Base-by-base conservation (phyloP, 495 filamentous ascomycete genomes). In the Podospora sp. region DNA sequence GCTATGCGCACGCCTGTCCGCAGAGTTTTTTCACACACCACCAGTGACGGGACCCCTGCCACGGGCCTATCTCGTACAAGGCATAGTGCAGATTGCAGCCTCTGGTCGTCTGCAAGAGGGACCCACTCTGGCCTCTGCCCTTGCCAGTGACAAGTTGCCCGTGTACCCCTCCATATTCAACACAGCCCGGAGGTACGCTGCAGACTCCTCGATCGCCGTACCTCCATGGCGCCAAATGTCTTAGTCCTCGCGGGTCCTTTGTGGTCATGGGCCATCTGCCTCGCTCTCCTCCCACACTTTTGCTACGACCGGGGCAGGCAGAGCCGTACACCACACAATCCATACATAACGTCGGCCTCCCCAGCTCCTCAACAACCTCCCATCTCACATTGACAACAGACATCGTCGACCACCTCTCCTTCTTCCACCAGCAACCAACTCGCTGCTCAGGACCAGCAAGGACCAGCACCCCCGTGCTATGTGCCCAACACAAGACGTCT, bases 221-320 rank as follows among this genome's bases (percentile, higher is more conserved):
- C 74, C 63, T 53, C 61, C 24, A 66, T 57, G 63, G 69, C 69
- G 68, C 66, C 66, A 66, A 46, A 64, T 77, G 74, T 75, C 74
- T 76, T 65, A 72, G 74, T 69, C 60, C 35, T 69, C 64, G 65
- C 70, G 74, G 73, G 73, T 70, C 75, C 71, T 72, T 75, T 68
- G 72, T 77, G 75, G 75, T 77, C 75, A 77, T 76, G 72, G 73
- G 75, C 29, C 68, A 62, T 69, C 69, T 73, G 66, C 68, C 68
- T 74, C 68, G 18, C 46, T 66, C 68, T 53, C 52, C 62, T 60
- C 73, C 50, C 67, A 70, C 69, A 68, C 71, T 68, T 57, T 52
- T 57, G 60, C 71, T 68, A 63, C 63, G 72, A 69, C 69, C 69
- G 67, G 73, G 66, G 68, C 66, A 65, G 71, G 61, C 65, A 64